Conservation (phyloP, 2,329 filamentous ascomycete species). For the Paecilomyces dactylethromorphus region DNA sequence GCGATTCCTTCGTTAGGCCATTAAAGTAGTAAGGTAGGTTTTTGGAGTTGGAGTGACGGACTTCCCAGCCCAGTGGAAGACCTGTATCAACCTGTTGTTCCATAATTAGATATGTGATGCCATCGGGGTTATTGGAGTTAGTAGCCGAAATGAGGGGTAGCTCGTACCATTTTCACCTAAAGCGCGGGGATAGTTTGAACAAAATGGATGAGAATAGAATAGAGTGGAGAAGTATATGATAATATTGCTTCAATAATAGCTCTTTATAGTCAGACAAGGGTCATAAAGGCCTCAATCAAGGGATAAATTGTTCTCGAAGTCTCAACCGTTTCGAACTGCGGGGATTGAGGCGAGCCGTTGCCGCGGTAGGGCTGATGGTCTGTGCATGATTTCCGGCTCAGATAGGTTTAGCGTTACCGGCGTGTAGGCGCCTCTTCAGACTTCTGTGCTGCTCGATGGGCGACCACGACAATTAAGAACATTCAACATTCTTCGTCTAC, state of each 20-base stretch:
- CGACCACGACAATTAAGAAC: neutral
- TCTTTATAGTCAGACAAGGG: neutral
- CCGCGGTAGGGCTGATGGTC: constrained; percentile 4
- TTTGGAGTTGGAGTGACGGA: constrained; percentile 96
- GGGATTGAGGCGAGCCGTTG: constrained; percentile 15
- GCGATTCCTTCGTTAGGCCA: constrained; percentile 72
- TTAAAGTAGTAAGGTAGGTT: constrained; percentile 99
- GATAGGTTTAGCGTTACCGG: constrained; percentile 6
- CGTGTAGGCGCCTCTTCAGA: constrained; percentile 7
- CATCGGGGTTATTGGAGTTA: neutral
- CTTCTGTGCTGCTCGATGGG: constrained; percentile 5
- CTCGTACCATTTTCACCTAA: neutral
- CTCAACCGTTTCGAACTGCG: constrained; percentile 18
- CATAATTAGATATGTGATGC: constrained; percentile 4
- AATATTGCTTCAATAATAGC: neutral
- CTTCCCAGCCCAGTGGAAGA: constrained; percentile 83
- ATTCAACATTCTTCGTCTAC: neutral
- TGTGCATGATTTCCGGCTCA: constrained; percentile 2
- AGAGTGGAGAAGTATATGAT: neutral
- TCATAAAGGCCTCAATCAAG: neutral
- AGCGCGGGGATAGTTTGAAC: neutral
- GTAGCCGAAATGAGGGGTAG: neutral
- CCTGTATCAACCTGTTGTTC: constrained; percentile 61
- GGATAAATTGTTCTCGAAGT: neutral
- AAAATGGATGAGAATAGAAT: neutral